phyloP scores from a whole-genome alignment of 139 green algal species.

The Chlorella sp. region DNA sequence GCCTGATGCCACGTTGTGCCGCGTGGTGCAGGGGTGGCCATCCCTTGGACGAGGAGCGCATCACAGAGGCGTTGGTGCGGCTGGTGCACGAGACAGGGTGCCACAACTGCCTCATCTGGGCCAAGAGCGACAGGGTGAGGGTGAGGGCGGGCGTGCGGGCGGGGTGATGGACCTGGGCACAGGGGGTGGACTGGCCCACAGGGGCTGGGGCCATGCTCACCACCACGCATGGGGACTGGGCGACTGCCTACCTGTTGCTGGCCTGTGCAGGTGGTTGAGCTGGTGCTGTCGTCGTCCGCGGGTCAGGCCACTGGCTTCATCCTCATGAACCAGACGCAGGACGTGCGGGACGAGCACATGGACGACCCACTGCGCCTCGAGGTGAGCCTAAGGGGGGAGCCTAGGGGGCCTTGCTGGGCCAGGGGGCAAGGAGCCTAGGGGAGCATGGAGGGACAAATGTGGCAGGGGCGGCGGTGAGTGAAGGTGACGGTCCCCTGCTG shows the following conservation, averaged over 20 bases:
- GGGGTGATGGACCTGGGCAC: constrained; percentile 7
- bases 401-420: too few species aligned
- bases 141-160: too few species aligned
- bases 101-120: constrained; percentile 51
- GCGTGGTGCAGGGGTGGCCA: not conserved
- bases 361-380: not conserved
- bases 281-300: not conserved
- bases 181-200: not conserved
- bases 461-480: not conserved
- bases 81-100: constrained; percentile 29
- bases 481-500: not conserved
- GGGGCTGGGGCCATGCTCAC: not conserved
- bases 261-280: not conserved
- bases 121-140: constrained; percentile 44
- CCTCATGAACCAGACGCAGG: not conserved
- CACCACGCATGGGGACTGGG: not conserved
- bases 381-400: not conserved
- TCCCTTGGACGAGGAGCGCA: constrained; percentile 2
- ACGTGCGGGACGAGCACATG: not conserved
- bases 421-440: not conserved
- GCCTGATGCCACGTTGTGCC: not conserved
- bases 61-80: constrained; percentile 19
- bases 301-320: not conserved
- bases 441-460: not conserved
- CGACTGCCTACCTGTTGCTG: not conserved